Evolutionary conservation across 352 stramenopile genomes (phyloP).

Genomic region (Pythium coloratum): DNA sequence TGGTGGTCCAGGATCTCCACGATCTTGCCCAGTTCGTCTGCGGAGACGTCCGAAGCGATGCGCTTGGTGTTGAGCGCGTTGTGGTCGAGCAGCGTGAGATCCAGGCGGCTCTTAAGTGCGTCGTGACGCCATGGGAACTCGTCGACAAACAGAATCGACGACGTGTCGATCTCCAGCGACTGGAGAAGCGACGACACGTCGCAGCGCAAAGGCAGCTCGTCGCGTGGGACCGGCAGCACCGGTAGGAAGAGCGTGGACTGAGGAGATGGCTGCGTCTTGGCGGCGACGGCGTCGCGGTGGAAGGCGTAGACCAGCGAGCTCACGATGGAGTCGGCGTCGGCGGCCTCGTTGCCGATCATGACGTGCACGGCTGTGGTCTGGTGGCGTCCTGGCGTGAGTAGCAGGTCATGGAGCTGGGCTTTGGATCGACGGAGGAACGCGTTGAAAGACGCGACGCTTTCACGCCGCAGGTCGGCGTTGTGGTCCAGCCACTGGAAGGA

Average conservation of each 20-base stretch:
- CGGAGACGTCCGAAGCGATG: slow-evolving; percentile 24
- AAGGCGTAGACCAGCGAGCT: slow-evolving; percentile 74
- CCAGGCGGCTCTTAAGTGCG: slow-evolving; percentile 31
- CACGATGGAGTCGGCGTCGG: slow-evolving; percentile 83
- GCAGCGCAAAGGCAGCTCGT: slow-evolving; percentile 62
- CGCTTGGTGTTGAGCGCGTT: slow-evolving; percentile 71
- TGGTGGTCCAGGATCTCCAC: slow-evolving; percentile 84
- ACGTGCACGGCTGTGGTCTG: slow-evolving; percentile 41
- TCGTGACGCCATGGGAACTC: slow-evolving; percentile 65
- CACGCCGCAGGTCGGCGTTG: slow-evolving; percentile 14
- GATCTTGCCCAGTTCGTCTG: slow-evolving; percentile 35
- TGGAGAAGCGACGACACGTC: slow-evolving; percentile 65
- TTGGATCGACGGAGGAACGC: slow-evolving; percentile 14
- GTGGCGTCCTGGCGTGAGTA: not conserved
- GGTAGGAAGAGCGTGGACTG: slow-evolving; percentile 39
- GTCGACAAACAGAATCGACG: slow-evolving; percentile 68
- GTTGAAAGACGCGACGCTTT: slow-evolving; percentile 26
- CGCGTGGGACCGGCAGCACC: slow-evolving; percentile 62
- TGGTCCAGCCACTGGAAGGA: slow-evolving; percentile 25
- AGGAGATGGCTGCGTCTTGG: not conserved
- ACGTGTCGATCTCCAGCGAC: slow-evolving; percentile 51
- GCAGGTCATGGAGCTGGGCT: slow-evolving; percentile 1
- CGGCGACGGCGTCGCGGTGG: slow-evolving; percentile 30
- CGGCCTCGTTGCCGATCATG: slow-evolving; percentile 77
- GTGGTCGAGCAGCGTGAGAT: slow-evolving; percentile 70